Conservation (phyloP, 192 early-diverging fungal genomes). For the Dimargaris verticillata region DNA sequence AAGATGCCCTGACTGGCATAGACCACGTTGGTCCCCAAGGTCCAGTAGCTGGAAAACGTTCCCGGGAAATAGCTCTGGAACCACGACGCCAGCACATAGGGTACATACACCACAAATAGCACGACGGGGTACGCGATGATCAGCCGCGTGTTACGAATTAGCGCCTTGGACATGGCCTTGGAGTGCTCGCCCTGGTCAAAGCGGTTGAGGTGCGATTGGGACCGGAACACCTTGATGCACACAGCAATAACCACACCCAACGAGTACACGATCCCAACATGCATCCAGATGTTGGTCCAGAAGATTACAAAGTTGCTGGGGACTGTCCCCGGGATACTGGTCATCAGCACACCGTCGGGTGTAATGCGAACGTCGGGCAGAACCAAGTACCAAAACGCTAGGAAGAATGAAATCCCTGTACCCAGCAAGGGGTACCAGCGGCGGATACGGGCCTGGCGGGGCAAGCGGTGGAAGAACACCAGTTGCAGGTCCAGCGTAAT, state of each 20-base stretch:
- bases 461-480: conserved; percentile 9
- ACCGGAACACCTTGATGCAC: conserved; percentile 2
- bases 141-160: background rate
- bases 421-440: conserved; percentile 8
- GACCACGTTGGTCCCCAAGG: background rate
- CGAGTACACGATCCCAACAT: conserved; percentile 4
- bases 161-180: conserved; percentile 9
- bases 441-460: conserved; percentile 6
- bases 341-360: background rate
- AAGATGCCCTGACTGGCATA: background rate
- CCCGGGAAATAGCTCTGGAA: background rate
- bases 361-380: background rate
- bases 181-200: conserved; percentile 6
- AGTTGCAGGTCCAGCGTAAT: conserved; percentile 7
- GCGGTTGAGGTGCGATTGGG: background rate
- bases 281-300: conserved; percentile 7
- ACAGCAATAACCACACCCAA: background rate
- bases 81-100: background rate
- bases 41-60: background rate
- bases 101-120: background rate
- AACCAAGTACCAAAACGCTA: background rate
- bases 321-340: background rate
- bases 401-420: background rate
- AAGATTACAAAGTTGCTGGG: background rate
- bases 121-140: conserved; percentile 6